Evolutionary conservation across 768 basidiomycete species (phyloP), one percentile per base, ranked within the genome.

Genomic region (Rhizopogon salebrosus): DNA sequence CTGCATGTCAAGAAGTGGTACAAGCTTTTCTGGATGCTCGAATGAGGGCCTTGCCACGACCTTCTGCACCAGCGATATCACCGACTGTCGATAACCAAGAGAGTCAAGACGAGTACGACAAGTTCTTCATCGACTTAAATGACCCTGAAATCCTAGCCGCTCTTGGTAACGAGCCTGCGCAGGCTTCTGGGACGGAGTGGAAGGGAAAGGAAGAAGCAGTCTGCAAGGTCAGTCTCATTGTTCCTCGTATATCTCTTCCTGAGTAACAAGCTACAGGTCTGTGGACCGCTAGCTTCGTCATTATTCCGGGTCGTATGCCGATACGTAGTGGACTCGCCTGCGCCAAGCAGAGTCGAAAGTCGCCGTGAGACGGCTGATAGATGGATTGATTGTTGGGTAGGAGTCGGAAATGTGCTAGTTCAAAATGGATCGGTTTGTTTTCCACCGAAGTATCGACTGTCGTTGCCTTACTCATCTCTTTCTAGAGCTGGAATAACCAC

Each of bases 31-130:
- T 94, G 10, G 71, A 84, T 53, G 78, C 76, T 16, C 76, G 89
- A 31, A 62, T 68, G 11, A 65, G 57, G 11, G 75, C 76, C 27
- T 58, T 87, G 24, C 82, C 82, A 9, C 60, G 51, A 41, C 76
- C 74, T 0, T 64, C 68, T 26, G 74, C 68, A 1, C 69, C 68
- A 6, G 54, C 62, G 4, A 55, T 65, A 52, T 50, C 41, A 55
- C 29, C 62, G 62, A 34, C 55, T 41, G 14, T 56, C 16, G 79
- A 79, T 35, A 77, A 76, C 40, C 80, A 82, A 60, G 90, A 92
- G 55, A 91, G 86, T 57, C 89, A 94, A 61, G 89, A 92, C 52
- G 83, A 86, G 49, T 92, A 83, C 57, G 81, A 77, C 14, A 70
- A 72, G 40, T 61, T 85, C 37, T 78, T 82, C 54, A 68, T 85